Evolutionary conservation across 495 filamentous ascomycete genomes (phyloP), one percentile per base, ranked within the genome.

Genomic region (Thozetella sp.): DNA sequence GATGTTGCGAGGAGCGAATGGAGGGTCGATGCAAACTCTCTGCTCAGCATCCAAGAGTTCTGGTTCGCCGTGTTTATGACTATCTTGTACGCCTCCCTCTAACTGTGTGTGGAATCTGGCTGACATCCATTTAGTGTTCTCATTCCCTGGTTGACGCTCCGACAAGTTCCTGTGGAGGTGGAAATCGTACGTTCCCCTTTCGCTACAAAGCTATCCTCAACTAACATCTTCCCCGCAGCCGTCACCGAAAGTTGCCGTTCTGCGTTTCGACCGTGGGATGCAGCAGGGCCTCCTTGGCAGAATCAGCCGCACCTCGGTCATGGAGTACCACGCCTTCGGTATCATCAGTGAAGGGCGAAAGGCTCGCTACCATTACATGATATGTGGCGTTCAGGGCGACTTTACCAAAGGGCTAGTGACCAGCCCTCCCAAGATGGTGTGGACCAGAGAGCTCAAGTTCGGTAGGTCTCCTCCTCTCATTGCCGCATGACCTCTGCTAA

Each of bases 1-100:
- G 74, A 79, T 59, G 67, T 75, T 54, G 72, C 67, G 62, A 34
- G 26, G 13, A 68, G 69, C 10, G 56, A 70, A 66, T 79, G 72
- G 70, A 69, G 72, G 51, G 1, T 54, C 50, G 64, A 77, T 27
- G 61, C 74, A n/a, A 53, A 77, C 57, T 63, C 67, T 12, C 57
- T 79, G 34, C 60, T 79, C 63, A 74, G 66, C 63, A 67, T 62
- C 23, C 76, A 79, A 59, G 74, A 79, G 64, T 60, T 79, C 24
- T 79, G 76, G 76, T 77, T 79, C 56, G 76, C 74, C 55, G 67
- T 73, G 12, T 77, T 79, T 64, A 76, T 79, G 69, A 79, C 76
- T 15, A 25, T 77, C 37, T 79, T 79, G 74, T 76, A 67, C 12
- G 72, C 55, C n/a, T 45, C 22, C 11, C 22, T 13, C 54, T 19